Conservation (phyloP, 352 stramenopile species). For the Pseudoperonospora humuli region DNA sequence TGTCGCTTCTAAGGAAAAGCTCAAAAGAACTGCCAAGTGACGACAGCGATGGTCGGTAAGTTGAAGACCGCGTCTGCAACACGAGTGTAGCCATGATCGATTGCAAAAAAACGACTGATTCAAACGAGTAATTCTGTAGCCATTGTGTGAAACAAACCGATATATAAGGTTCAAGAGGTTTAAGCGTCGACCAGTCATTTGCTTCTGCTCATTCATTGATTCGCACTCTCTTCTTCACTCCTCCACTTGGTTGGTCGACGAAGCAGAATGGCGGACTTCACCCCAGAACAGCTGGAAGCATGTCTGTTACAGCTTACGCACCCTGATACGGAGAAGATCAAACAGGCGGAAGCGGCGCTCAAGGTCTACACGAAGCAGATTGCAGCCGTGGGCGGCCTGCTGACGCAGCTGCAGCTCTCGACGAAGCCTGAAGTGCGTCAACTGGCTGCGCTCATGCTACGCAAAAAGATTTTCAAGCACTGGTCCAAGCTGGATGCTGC, state of each 20-base stretch:
- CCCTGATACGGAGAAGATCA: conserved; percentile 93
- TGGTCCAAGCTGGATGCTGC: conserved; percentile 85
- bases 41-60: too few species aligned
- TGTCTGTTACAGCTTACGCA: conserved; percentile 88
- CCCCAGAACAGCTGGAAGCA: conserved; percentile 76
- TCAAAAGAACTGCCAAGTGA: not conserved
- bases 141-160: conserved; percentile 13
- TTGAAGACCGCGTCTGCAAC: too few species aligned
- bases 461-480: conserved; percentile 92
- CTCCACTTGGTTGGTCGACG: conserved; percentile 8
- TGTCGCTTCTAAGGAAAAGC: conserved; percentile 1
- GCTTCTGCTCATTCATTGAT: not conserved
- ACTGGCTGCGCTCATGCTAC: conserved; percentile 88
- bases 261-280: conserved; percentile 64
- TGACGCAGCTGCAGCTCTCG: conserved; percentile 85
- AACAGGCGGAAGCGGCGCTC: conserved; percentile 88
- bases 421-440: conserved; percentile 81
- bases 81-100: conserved; percentile 30
- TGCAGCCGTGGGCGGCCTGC: conserved; percentile 73
- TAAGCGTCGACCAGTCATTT: conserved; percentile 34
- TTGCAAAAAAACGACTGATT: conserved; percentile 5
- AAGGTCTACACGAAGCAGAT: conserved; percentile 92
- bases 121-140: conserved; percentile 12
- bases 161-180: conserved; percentile 12
- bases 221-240: not conserved